Base-by-base conservation (phyloP, 257 asterid species). In the Primulina huaijiensis region DNA sequence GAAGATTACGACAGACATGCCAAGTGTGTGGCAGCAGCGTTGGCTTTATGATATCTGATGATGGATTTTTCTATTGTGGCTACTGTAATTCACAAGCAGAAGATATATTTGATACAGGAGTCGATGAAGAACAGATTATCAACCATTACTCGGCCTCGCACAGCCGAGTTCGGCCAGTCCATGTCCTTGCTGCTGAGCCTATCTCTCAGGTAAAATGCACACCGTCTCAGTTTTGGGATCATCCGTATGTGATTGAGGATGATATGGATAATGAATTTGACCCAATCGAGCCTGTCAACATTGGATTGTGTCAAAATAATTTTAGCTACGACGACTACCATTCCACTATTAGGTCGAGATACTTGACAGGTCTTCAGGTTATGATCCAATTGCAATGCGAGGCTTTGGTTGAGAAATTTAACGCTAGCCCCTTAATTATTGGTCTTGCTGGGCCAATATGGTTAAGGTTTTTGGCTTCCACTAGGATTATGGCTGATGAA, bases 301-400 rank as follows among this genome's bases (percentile, higher is more conserved):
- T 89, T 70, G 96, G 86, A 25, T 70, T 86, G 8, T 34, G 69
- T 38, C 74, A 52, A 6, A 73, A 30, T 46, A 37, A 57, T 6
- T 59, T 82, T 69, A 79, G 73, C 63, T 83, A 78, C 34, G 88
- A 80, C 7, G 92, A 84, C 19, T 84, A 77, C 78, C 77, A 84
- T 71, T 74, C 83, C 7, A 84, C 69, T 69, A 81, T 88, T 58
- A 86, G 92, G 75, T 65, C 72, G 43, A 87, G 94, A 78, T 92
- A 90, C 62, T 69, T 84, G 77, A 64, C 29, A 29, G 98, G 97
- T 20, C 56, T 90, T 62, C 97, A 88, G 77, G 62, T 81, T 77
- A 78, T 92, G 92, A 80, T 92, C 68, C 96, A 92, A 76, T 62
- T 85, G 82, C 98, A 92, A 70, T 78, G 92, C 62, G 80, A 81